A percentile compares a stretch with the other conserved stretches of the same genome.
phyloP scores from a whole-genome alignment of 2,329 filamentous ascomycete species.

The Cadophora sp. region DNA sequence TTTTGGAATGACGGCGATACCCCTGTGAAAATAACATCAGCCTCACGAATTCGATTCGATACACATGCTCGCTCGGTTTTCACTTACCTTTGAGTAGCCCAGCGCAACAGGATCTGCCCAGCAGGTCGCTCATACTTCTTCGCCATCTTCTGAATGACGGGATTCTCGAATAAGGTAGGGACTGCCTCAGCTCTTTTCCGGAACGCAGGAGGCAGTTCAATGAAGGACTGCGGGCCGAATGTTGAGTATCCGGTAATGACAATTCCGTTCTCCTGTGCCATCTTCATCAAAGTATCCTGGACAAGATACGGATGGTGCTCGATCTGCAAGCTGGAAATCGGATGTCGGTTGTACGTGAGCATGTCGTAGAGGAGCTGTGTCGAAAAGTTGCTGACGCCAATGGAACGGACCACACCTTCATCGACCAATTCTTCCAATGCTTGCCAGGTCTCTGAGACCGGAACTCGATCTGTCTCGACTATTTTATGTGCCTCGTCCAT shows the following conservation, averaged over 20 bases:
- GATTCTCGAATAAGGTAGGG: too few relatives aligned
- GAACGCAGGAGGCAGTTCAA: slow-evolving; percentile 61
- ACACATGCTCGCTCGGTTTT: too few relatives aligned
- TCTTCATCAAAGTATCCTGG: slow-evolving; percentile 70
- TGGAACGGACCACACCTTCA: slow-evolving; percentile 55
- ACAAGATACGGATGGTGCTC: slow-evolving; percentile 89
- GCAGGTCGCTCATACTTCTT: too few relatives aligned
- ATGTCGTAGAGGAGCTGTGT: slow-evolving; percentile 78
- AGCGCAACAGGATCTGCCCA: too few relatives aligned
- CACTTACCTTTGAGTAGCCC: too few relatives aligned
- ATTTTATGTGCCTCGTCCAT: too few relatives aligned
- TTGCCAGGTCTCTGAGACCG: too few relatives aligned
- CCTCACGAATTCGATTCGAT: too few relatives aligned
- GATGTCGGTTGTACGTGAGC: slow-evolving; percentile 72
- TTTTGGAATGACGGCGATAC: slow-evolving; percentile 82
- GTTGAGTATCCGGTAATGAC: slow-evolving; percentile 70
- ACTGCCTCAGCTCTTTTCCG: too few relatives aligned
- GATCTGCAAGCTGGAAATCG: slow-evolving; percentile 79
- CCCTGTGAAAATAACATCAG: slow-evolving; percentile 48
- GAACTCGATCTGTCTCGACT: too few relatives aligned
- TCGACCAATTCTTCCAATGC: too few relatives aligned
- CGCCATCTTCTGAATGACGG: too few relatives aligned
- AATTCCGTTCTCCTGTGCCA: slow-evolving; percentile 63
- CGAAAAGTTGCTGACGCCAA: slow-evolving; percentile 84
- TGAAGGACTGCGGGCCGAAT: slow-evolving; percentile 75